phyloP scores from a whole-genome alignment of 148 eudicot genomes.

The Spergularia marina region DNA sequence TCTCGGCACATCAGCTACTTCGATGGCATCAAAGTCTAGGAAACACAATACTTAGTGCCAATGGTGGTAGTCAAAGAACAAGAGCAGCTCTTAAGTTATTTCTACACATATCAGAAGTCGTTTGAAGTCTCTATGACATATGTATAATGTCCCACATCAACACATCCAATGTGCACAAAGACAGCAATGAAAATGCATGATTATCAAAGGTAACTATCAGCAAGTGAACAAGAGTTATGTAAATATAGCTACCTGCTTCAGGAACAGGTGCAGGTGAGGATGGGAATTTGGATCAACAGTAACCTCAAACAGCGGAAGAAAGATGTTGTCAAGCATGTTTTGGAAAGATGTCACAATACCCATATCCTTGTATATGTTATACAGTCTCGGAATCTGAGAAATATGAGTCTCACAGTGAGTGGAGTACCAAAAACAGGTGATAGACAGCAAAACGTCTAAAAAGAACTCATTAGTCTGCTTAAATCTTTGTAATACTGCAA shows the following conservation, averaged over 20 bases:
- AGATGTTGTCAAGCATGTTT: conserved; percentile 94
- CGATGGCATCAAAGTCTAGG: no score
- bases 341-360: conserved; percentile 96
- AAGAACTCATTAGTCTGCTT: not conserved
- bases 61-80: no score
- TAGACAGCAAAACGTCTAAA: not conserved
- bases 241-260: conserved; percentile 66
- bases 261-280: conserved; percentile 91
- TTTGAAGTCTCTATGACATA: no score
- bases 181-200: not conserved
- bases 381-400: conserved; percentile 87
- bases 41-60: no score
- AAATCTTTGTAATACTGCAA: not conserved
- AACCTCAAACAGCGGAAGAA: conserved; percentile 95
- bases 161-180: not conserved
- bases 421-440: not conserved
- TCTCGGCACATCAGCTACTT: no score
- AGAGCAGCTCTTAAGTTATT: no score
- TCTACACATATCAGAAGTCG: no score
- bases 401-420: conserved; percentile 9
- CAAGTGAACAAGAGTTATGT: not conserved
- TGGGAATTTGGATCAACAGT: conserved; percentile 96
- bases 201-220: not conserved
- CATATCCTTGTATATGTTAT: conserved; percentile 96
- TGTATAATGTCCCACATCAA: not conserved